Evolutionary conservation across 2,329 filamentous ascomycete genomes (phyloP).

Genomic region (Trichoderma atrobrunneum): DNA sequence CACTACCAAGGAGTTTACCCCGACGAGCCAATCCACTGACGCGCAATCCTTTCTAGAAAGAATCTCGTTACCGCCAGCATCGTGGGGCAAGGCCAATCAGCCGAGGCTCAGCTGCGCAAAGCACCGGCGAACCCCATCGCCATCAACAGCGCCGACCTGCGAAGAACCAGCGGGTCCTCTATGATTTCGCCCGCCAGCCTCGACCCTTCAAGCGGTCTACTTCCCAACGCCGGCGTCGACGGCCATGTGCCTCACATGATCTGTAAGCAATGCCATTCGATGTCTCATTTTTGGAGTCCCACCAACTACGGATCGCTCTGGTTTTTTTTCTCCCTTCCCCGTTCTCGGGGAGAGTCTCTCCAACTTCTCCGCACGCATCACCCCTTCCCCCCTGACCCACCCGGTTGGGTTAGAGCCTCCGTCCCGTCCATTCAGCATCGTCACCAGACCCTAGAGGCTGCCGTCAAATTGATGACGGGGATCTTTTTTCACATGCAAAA

Average conservation of each 20-base stretch:
- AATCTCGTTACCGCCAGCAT: conserved; percentile 41
- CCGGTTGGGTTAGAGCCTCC: background rate
- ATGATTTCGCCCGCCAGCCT: conserved; percentile 35
- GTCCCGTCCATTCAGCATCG: conserved; percentile 8
- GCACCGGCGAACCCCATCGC: conserved; percentile 29
- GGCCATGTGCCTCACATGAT: conserved; percentile 48
- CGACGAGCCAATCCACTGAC: conserved; percentile 12
- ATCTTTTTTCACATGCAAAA: conserved; percentile 21
- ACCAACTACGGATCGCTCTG: background rate
- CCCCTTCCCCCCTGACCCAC: conserved; percentile 12
- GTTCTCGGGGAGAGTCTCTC: conserved; percentile 23
- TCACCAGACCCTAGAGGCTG: background rate
- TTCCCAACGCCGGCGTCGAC: conserved; percentile 34
- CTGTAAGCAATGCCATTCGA: conserved; percentile 39
- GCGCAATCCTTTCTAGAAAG: conserved; percentile 36
- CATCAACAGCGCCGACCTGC: conserved; percentile 39
- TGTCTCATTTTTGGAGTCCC: conserved; percentile 19
- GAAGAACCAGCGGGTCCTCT: conserved; percentile 38
- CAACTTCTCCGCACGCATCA: conserved; percentile 29
- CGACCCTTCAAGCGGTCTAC: conserved; percentile 21
- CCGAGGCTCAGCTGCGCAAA: conserved; percentile 48
- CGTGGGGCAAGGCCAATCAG: conserved; percentile 34
- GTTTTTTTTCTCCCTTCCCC: conserved; percentile 2
- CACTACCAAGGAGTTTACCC: background rate
- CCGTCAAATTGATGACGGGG: background rate